Percentiles rank a stretch among this genome's conserved stretches.
phyloP scores from a whole-genome alignment of 306 rosid species.

The Cicer chorassanicum region DNA sequence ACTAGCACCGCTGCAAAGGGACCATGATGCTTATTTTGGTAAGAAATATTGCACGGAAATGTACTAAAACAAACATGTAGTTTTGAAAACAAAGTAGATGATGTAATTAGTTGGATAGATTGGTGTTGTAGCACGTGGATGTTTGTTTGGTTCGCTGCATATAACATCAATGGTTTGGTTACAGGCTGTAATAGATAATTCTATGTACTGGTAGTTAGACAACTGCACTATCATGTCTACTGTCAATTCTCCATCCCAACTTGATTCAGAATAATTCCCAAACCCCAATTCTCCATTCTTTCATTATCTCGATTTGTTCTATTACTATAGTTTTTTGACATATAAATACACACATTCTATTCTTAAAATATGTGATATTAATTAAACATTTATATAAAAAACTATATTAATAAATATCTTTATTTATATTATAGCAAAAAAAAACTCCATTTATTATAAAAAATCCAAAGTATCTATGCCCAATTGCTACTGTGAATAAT shows the following conservation, averaged over 20 bases:
- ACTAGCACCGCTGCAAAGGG: conserved; percentile 21
- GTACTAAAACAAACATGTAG: conserved; percentile 17
- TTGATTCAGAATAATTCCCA: not conserved
- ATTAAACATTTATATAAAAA: too few relatives aligned
- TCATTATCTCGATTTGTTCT: too few relatives aligned
- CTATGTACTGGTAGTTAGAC: not conserved
- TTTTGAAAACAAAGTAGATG: not conserved
- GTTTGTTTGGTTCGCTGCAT: not conserved
- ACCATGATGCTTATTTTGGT: conserved; percentile 8
- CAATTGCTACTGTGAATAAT: too few relatives aligned
- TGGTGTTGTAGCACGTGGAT: conserved; percentile 21
- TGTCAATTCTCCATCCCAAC: not conserved
- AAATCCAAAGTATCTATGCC: too few relatives aligned
- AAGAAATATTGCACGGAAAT: not conserved
- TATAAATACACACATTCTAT: too few relatives aligned
- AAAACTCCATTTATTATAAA: too few relatives aligned
- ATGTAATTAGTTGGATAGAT: conserved; percentile 13
- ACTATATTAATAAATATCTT: too few relatives aligned
- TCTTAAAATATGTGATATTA: too few relatives aligned
- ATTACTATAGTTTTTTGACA: too few relatives aligned
- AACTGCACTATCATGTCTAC: not conserved
- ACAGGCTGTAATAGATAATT: conserved; percentile 10
- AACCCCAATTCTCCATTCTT: not conserved
- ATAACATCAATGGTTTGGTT: not conserved
- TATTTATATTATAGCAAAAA: too few relatives aligned